Base-by-base conservation (phyloP, 1,139 yeast species). In the Scheffersomyces segobiensis region DNA sequence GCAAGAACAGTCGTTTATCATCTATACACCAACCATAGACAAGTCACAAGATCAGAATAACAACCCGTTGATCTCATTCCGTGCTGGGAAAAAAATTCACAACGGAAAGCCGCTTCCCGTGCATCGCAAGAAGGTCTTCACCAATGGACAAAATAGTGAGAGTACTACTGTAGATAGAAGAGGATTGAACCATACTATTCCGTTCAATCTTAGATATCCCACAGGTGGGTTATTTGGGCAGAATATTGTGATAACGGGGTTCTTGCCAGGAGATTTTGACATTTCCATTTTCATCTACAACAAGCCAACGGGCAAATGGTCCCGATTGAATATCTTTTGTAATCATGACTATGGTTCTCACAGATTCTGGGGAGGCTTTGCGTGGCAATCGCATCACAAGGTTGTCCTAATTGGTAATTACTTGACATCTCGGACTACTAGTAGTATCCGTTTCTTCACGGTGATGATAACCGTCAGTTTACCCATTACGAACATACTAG, bases 301-400 rank as follows among this genome's bases (percentile, higher is more conserved):
- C 70, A 79, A 79, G 18, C 85, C 88, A 0, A 82, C 91, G 0
- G 85, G 84, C 0, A 83, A 82, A 64, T 88, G 93, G 93, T 83
- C 88, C 0, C 75, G 87, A 56, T 69, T 89, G 26, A 87, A 85
- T 62, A 75, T 83, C 2, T 79, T 78, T 57, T 87, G 91, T 68
- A 78, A 81, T 57, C 87, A 84, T 63, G 85, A 81, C 54, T 75
- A 80, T 53, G 84, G 84, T 20, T 79, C 83, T 8, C 90, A 88
- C 65, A 73, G 89, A 55, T 80, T 87, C 57, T 85, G 90, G 85
- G 87, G 86, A 60, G 86, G 90, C 0, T 87, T 83, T 71, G 86
- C 86, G 0, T 89, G 95, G 95, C 82, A 82, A 52, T 87, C 93
- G 1, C 95, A 89, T 71, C 93, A 88, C 67, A 86, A 86, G 67